These are phyloP conservation scores for Acacia melanoxylon DNA, from an alignment of 306 rosid genomes.

Conservation along the genomic window DNA sequence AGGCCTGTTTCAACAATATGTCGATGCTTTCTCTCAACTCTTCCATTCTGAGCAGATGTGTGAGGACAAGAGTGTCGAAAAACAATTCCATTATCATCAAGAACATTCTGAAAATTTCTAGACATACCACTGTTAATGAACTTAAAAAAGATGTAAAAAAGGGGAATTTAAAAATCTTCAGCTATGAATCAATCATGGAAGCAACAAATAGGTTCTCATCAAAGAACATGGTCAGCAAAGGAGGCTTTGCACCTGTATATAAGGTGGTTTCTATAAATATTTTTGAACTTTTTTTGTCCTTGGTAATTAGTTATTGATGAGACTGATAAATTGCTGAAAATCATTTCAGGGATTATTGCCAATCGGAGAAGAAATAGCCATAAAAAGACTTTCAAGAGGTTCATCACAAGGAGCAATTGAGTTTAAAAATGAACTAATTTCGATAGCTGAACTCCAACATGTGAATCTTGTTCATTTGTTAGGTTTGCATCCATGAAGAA, in stretches of 20 bases:
- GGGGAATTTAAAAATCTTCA: slow-evolving; percentile 10
- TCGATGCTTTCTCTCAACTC: too few species aligned
- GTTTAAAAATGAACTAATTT: slow-evolving; percentile 38
- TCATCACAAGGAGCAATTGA: slow-evolving; percentile 31
- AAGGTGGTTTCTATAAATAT: slow-evolving; percentile 24
- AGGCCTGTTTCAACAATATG: too few species aligned
- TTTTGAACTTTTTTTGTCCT: not conserved
- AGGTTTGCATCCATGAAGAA: not conserved
- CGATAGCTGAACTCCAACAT: slow-evolving; percentile 38
- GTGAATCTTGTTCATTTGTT: slow-evolving; percentile 30
- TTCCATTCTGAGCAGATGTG: too few species aligned
- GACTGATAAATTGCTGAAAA: not conserved
- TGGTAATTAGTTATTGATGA: not conserved
- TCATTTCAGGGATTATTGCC: slow-evolving; percentile 28
- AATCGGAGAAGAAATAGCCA: slow-evolving; percentile 32
- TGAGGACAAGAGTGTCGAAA: too few species aligned
- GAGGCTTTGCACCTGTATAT: slow-evolving; percentile 45
- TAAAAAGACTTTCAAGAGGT: slow-evolving; percentile 40
- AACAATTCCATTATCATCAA: too few species aligned
- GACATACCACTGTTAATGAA: not conserved
- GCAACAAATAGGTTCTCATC: slow-evolving; percentile 34
- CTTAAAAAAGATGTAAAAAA: slow-evolving; percentile 6
- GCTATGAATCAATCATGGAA: slow-evolving; percentile 28
- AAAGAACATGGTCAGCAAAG: slow-evolving; percentile 32
- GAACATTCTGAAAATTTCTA: too few species aligned